Evolutionary conservation across 257 asterid species (phyloP), one percentile per base, ranked within the genome.

Genomic region (Apocynum venetum): DNA sequence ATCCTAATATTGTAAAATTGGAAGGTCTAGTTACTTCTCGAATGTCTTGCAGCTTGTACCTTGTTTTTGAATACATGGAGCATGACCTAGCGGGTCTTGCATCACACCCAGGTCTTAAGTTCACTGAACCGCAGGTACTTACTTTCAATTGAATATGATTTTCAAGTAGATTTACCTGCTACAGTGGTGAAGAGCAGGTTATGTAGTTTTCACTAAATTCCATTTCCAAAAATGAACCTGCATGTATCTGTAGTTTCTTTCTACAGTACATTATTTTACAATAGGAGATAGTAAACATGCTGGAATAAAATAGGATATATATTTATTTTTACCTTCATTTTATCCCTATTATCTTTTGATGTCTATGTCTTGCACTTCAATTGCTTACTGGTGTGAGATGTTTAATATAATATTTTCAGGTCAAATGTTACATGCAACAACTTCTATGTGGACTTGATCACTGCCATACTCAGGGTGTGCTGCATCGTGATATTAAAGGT

Each of bases 401-500:
- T 67, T 51, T 6, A 17, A 15, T 72, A 80, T 80, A 6, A 13
- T 59, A 43, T 75, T 83, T 81, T 82, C 87, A 94, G 98, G 97
- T 94, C 55, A 94, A 94, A 80, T 94, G 98, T 79, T 94, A 94
- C 84, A 86, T 92, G 97, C 91, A 89, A 73, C 98, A 94, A 82
- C 97, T 94, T 74, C 72, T 94, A 78, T 74, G 78, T 49, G 98
- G 98, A 46, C 97, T 94, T 19, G 97, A 94, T 82, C 97, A 94
- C 78, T 92, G 98, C 74, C 98, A 94, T 82, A 91, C 86, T 78
- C 85, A 89, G 52, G 96, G 96, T 48, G 92, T 94, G 73, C 85
- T 94, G 72, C 98, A 94, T 81, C 97, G 98, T 49, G 98, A 94
- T 83, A 92, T 94, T 79, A 94, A 94, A 88, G 98, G 98, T 70